Percentiles rank a stretch among this genome's conserved stretches.
Evolutionary conservation across 331 rosid genomes (phyloP).

Genomic region (Quercus lobata): DNA sequence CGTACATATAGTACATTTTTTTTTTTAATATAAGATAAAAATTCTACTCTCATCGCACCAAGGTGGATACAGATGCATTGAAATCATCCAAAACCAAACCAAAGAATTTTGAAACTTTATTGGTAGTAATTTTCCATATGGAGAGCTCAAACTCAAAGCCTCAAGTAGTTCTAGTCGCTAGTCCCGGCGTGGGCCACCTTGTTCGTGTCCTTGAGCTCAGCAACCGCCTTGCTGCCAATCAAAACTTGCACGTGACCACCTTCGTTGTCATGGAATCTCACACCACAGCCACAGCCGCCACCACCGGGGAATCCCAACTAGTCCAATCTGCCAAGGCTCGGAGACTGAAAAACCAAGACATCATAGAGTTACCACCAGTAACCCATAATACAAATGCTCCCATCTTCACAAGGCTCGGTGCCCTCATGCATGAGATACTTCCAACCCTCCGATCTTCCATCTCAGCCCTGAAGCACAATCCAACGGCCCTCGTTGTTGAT

Average conservation of each 20-base stretch:
- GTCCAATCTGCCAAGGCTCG: constrained; percentile 7
- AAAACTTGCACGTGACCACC: constrained; percentile 23
- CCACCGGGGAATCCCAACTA: constrained; percentile 7
- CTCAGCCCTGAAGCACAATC: neutral
- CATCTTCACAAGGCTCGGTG: neutral
- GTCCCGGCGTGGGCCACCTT: constrained; percentile 45
- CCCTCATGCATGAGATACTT: constrained; percentile 17
- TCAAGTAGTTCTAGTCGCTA: constrained; percentile 10
- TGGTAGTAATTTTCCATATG: neutral
- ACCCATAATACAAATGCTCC: neutral
- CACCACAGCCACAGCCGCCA: neutral
- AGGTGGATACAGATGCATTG: no score
- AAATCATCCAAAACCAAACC: no score
- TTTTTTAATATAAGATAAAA: no score
- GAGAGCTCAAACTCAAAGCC: constrained; percentile 12
- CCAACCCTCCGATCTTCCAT: constrained; percentile 18
- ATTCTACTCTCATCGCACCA: rapidly evolving
- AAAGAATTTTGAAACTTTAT: no score
- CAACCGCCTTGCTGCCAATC: constrained; percentile 23
- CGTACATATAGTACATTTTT: no score
- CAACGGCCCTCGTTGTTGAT: constrained; percentile 16
- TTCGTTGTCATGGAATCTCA: constrained; percentile 10
- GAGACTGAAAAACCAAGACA: neutral
- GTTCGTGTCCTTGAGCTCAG: constrained; percentile 30
- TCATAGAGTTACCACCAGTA: constrained; percentile 27